A percentile compares a stretch with the other conserved stretches of the same genome.
phyloP scores from a whole-genome alignment of 2,329 filamentous ascomycete species.

The Arthrobotrys pseudoclavata region DNA sequence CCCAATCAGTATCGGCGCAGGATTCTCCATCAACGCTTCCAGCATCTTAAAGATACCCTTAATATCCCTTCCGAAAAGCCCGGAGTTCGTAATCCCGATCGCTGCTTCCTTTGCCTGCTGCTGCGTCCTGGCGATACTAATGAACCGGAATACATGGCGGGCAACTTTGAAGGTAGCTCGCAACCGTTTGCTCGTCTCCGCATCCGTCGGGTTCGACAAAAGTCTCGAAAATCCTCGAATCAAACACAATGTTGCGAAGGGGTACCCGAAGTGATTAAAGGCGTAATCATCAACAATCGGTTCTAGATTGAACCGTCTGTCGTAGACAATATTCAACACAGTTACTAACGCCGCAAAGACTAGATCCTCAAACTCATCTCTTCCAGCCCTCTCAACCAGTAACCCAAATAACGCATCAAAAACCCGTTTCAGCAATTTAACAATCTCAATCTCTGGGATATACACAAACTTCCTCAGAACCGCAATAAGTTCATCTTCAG shows the following conservation, averaged over 20 bases:
- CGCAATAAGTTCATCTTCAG: conserved; percentile 77
- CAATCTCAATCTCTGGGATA: conserved; percentile 96
- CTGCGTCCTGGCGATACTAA: conserved; percentile 86
- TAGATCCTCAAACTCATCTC: conserved; percentile 91
- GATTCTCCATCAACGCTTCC: conserved; percentile 88
- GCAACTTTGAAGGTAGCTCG: conserved; percentile 95
- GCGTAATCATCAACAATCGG: conserved; percentile 93
- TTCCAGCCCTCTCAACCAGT: conserved; percentile 88
- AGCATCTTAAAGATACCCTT: conserved; percentile 90
- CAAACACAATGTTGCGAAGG: conserved; percentile 88
- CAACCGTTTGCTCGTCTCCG: conserved; percentile 84
- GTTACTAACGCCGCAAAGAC: conserved; percentile 91
- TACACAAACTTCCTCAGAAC: conserved; percentile 88
- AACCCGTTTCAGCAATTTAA: conserved; percentile 90
- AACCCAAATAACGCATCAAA: conserved; percentile 93
- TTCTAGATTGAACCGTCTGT: conserved; percentile 90
- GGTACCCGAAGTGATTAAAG: conserved; percentile 89
- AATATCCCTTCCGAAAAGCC: conserved; percentile 81
- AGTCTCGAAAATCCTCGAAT: conserved; percentile 88
- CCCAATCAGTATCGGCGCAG: conserved; percentile 86
- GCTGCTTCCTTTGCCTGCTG: conserved; percentile 89
- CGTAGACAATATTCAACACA: conserved; percentile 92
- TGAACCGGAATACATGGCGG: conserved; percentile 92
- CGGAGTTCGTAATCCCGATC: conserved; percentile 79
- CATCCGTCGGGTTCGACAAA: conserved; percentile 83